Conservation (phyloP, 208 protist genomes). For the Leishmania guyanensis region DNA sequence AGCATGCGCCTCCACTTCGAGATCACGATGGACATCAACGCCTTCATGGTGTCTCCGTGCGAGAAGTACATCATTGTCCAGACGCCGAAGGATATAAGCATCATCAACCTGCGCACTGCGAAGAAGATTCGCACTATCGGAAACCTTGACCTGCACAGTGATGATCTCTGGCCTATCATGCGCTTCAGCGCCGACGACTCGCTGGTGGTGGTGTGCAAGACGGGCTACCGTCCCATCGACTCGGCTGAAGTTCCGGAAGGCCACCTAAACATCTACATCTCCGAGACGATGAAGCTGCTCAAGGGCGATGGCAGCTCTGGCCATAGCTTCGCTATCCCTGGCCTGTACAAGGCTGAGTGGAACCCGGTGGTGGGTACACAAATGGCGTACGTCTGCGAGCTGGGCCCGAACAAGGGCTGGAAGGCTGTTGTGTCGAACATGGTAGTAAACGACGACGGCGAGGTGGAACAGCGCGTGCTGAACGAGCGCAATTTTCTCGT, state of each 20-base stretch:
- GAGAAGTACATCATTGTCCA: constrained; percentile 91
- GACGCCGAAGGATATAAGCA: constrained; percentile 77
- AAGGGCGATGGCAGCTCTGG: constrained; percentile 46
- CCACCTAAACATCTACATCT: constrained; percentile 79
- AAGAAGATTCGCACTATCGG: constrained; percentile 84
- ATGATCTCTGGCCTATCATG: constrained; percentile 84
- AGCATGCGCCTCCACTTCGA: constrained; percentile 86
- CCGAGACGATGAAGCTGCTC: constrained; percentile 75
- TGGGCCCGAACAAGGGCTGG: constrained; percentile 72
- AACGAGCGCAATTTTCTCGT: constrained; percentile 82
- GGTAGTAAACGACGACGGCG: constrained; percentile 63
- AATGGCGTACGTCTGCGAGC: constrained; percentile 72
- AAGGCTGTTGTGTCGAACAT: constrained; percentile 80
- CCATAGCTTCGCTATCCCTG: constrained; percentile 71
- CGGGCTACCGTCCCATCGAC: constrained; percentile 46
- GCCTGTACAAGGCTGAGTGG: constrained; percentile 88
- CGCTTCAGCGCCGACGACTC: constrained; percentile 89
- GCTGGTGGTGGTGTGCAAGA: constrained; percentile 80
- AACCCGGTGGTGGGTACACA: constrained; percentile 78
- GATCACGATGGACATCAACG: constrained; percentile 72
- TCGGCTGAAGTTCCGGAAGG: constrained; percentile 40
- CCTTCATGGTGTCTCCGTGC: constrained; percentile 84
- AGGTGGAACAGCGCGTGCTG: constrained; percentile 74
- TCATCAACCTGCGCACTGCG: constrained; percentile 79
- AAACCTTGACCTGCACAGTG: constrained; percentile 77